Base-by-base conservation (phyloP, 2,329 filamentous ascomycete species). In the Trichoderma harzianum region DNA sequence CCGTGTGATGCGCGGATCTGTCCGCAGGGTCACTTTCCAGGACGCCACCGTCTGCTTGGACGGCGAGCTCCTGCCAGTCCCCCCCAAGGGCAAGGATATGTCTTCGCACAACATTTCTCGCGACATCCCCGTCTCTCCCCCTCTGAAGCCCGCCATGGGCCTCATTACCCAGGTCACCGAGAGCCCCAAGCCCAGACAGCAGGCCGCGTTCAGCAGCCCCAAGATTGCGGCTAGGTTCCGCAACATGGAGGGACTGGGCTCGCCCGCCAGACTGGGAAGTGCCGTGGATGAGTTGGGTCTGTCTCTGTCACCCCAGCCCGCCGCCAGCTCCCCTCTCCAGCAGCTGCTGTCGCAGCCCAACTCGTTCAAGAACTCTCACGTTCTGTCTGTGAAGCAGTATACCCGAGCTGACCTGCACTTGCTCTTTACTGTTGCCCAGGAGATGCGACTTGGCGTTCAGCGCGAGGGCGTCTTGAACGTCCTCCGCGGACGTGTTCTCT, bases 401-500 rank as follows among this genome's bases (percentile, higher is more conserved):
- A 91, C 86, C 63, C 92, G 95, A 61, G 88, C 92, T 21, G 95
- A 99, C 78, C 87, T 99, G 64, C 96, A 98, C 82, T 84, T 97
- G 73, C 89, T 99, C 63, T 98, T 99, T 86, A 97, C 95, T 8
- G 93, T 99, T 64, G 96, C 96, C 1, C 94, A 97, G 81, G 96
- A 99, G 84, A 98, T 99, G 95, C 93, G 95, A 34, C 89, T 97
- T 21, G 95, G 94, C 69, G 96, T 98, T 34, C 93, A 98, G 84
- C 92, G 95, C 64, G 92, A 97, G 78, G 96, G 96, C 72, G 92
- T 96, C 34, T 87, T 99, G 65, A 92, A 96, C 78, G 87, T 97
- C 71, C 89, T 99, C 73, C 93, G 92, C 77, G 94, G 95, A 32
- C 91, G 93, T 60, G 89, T 99, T 14, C 88, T 99, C 47, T 94